Evolutionary conservation across 352 stramenopile species (phyloP), one percentile per base, ranked within the genome.

Genomic region (Phytophthora pluvialis): DNA sequence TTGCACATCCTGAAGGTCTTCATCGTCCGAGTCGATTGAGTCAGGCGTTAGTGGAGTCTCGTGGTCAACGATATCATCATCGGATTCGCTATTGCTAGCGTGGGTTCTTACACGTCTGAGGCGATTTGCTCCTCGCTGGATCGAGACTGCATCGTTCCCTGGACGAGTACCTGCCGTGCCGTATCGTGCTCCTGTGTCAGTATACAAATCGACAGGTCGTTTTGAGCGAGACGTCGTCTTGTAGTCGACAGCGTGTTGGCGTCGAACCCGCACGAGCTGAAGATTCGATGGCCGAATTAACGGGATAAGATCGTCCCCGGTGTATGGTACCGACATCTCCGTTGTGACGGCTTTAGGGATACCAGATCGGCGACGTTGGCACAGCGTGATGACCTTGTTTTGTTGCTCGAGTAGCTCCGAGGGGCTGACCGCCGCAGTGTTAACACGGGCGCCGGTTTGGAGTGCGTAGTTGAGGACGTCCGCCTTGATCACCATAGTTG

Each of bases 391-490:
- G 3, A 64, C 1, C 11, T 45, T 45, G 38, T 58, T 39, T 44
- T 64, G 57, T 3, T 64, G 47, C 11, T 31, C 32, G 0, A 63
- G 43, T 8, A 58, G 35, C 12, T 55, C 57, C 6, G n/a, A 2
- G 0, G 38, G n/a, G 2, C 6, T 52, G 0, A 64, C 0, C 1
- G 13, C 46, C 6, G 46, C 11, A 2, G 36, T 39, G 13, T 58
- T 52, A 2, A 45, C 29, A 1, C 36, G 7, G 0, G 16, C 46
- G 1, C 46, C 46, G 1, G 46, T 51, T 36, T 58, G 46, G 0
- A 64, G n/a, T 3, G 46, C 38, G 18, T 64, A 64, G 13, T 64
- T 57, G 1, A 64, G 16, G 9, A 29, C n/a, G 5, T 55, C 44
- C 0, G 5, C 44, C 29, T 64, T 56, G n/a, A 64, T 64, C 4